These are phyloP conservation scores for Aschersonia sp. DNA, from an alignment of 2,329 filamentous ascomycete genomes.

Conservation along the genomic window DNA sequence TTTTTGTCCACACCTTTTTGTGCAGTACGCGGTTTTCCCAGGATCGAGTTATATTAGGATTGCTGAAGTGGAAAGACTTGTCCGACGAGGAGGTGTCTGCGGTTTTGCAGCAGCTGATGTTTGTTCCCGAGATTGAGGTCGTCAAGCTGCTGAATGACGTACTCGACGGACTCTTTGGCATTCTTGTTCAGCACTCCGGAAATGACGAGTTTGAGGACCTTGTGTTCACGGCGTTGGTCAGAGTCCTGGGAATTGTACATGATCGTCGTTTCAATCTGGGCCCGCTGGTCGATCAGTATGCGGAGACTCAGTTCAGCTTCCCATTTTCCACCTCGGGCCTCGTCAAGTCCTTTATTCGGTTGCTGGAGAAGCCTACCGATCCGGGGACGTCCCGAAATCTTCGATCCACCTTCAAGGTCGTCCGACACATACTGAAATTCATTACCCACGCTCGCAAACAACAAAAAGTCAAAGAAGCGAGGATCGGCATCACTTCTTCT, in stretches of 20 bases:
- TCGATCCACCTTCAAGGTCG: conserved; percentile 87
- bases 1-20: conserved; percentile 70
- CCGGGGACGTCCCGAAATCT: conserved; percentile 71
- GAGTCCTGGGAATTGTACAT: conserved; percentile 83
- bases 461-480: conserved; percentile 77
- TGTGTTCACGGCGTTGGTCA: conserved; percentile 79
- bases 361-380: conserved; percentile 72
- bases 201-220: conserved; percentile 87
- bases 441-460: conserved; percentile 79
- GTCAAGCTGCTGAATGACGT: conserved; percentile 87
- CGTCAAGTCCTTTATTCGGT: conserved; percentile 69
- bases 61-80: conserved; percentile 76
- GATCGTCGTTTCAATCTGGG: conserved; percentile 87
- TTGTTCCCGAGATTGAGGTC: conserved; percentile 93
- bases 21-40: conserved; percentile 94
- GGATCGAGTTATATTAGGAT: conserved; percentile 68
- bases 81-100: conserved; percentile 56
- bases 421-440: conserved; percentile 84
- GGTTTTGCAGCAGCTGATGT: conserved; percentile 69
- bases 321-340: conserved; percentile 83
- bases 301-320: conserved; percentile 78
- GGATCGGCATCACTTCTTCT: conserved; percentile 66
- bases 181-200: conserved; percentile 79
- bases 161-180: conserved; percentile 80
- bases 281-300: conserved; percentile 83